Evolutionary conservation across 352 stramenopile species (phyloP), one percentile per base, ranked within the genome.

Genomic region (Plasmopara muralis): DNA sequence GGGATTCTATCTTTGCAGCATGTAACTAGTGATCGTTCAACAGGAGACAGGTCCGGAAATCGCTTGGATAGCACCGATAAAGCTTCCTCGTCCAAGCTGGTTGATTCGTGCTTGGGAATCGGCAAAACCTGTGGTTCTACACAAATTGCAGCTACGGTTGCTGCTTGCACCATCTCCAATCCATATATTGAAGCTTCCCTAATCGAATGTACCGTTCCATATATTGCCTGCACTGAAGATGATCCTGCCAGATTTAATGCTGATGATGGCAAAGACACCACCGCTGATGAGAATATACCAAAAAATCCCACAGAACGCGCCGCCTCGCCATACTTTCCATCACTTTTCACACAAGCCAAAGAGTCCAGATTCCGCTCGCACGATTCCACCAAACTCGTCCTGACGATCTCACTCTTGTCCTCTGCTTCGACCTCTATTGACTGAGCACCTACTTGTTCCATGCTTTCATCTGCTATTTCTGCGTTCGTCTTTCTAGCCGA

Each of bases 151-250:
- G 77, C 77, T 2, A 57, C 66, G 6, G 77, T 89, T 16, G 75
- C 76, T 25, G 77, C 76, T 64, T 89, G 74, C 0, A 74, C 80
- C 50, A 83, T 81, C 40, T 91, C 77, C 10, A 88, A 60, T 0
- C 75, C 80, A 53, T 82, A 87, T 34, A 91, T 30, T n/a, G 77
- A 87, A 0, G 72, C 77, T 43, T 91, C 77, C 46, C 85, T 87
- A 37, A 91, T 77, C 1, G 80, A 85, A 50, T 88, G 73, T 1
- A 85, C 70, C 0, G 79, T 85, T 5, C 74, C 76, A 56, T 83
- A 75, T 7, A 89, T 68, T 7, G 77, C 79, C 20, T 79, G 68
- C 51, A 82, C 86, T 5, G 77, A 86, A 28, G 77, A 86, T 15
- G 69, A 65, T 1, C 73, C 75, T 10, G 77, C 75, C 15, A 88